Evolutionary conservation across 768 basidiomycete genomes (phyloP).

Genomic region (Floccularia luteovirens): DNA sequence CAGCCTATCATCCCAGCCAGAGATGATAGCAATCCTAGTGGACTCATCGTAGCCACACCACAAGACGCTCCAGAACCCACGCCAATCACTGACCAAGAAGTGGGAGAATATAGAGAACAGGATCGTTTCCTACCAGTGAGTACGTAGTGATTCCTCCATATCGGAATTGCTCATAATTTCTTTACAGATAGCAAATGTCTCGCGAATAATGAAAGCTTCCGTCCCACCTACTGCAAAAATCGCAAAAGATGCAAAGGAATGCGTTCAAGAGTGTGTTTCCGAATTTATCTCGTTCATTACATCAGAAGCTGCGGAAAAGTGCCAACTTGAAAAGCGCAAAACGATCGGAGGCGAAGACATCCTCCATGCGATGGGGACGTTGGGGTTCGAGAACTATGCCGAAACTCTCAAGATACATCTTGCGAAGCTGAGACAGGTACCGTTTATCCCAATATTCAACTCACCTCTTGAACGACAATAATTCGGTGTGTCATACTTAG

Average conservation of each 20-base stretch:
- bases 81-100: slow-evolving; percentile 86
- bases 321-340: slow-evolving; percentile 91
- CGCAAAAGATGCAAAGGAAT: slow-evolving; percentile 97
- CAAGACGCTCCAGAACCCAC: slow-evolving; percentile 47
- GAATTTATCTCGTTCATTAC: slow-evolving; percentile 99
- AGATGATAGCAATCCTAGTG: slow-evolving; percentile 23
- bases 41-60: slow-evolving; percentile 20
- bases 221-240: slow-evolving; percentile 92
- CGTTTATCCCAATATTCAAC: background rate
- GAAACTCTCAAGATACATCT: slow-evolving; percentile 91
- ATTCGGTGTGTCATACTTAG: slow-evolving; percentile 9
- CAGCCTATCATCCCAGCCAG: slow-evolving; percentile 34
- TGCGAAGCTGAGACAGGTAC: slow-evolving; percentile 79
- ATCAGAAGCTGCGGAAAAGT: slow-evolving; percentile 93
- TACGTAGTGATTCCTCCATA: slow-evolving; percentile 7
- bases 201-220: slow-evolving; percentile 92
- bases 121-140: slow-evolving; percentile 90
- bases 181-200: slow-evolving; percentile 90
- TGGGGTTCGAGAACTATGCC: slow-evolving; percentile 94
- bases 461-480: background rate
- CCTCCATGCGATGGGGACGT: slow-evolving; percentile 83
- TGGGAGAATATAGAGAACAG: slow-evolving; percentile 92
- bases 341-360: slow-evolving; percentile 98
- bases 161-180: background rate
- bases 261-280: slow-evolving; percentile 96